Evolutionary conservation across 2,329 filamentous ascomycete genomes (phyloP).

Genomic region (Tolypocladium tropicale): DNA sequence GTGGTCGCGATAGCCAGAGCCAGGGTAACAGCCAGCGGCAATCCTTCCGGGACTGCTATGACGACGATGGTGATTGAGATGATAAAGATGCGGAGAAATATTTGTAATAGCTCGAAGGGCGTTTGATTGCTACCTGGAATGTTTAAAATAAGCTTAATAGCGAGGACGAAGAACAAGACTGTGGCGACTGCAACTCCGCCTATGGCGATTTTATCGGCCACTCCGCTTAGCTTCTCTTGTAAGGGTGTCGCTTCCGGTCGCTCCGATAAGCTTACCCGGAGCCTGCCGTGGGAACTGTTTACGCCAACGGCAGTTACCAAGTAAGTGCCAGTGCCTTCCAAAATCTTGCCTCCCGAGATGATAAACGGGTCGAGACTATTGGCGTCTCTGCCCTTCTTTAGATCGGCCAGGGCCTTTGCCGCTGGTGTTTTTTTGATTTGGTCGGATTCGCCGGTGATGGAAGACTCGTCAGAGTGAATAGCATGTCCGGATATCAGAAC

Average conservation of each 20-base stretch:
- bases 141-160: slow-evolving; percentile 64
- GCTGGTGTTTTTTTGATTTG: slow-evolving; percentile 56
- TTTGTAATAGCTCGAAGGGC: slow-evolving; percentile 43
- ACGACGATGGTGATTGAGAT: slow-evolving; percentile 57
- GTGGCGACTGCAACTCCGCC: slow-evolving; percentile 55
- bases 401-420: slow-evolving; percentile 44
- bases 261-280: slow-evolving; percentile 38
- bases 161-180: slow-evolving; percentile 64
- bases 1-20: slow-evolving; percentile 60
- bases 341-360: slow-evolving; percentile 44
- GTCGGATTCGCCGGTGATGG: slow-evolving; percentile 64
- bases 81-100: slow-evolving; percentile 55
- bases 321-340: slow-evolving; percentile 43
- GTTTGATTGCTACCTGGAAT: slow-evolving; percentile 39
- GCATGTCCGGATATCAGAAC: slow-evolving; percentile 48
- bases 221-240: slow-evolving; percentile 38
- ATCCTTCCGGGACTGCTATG: slow-evolving; percentile 56
- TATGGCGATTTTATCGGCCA: slow-evolving; percentile 25
- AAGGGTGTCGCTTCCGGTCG: slow-evolving; percentile 42
- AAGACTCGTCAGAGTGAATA: slow-evolving; percentile 60
- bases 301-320: slow-evolving; percentile 45
- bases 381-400: slow-evolving; percentile 33
- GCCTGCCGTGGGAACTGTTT: slow-evolving; percentile 43
- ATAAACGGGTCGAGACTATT: slow-evolving; percentile 55
- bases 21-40: slow-evolving; percentile 57